Evolutionary conservation across 805 yeast genomes (phyloP), one percentile per base, ranked within the genome.

Genomic region (Pichia nanzhaoensis): DNA sequence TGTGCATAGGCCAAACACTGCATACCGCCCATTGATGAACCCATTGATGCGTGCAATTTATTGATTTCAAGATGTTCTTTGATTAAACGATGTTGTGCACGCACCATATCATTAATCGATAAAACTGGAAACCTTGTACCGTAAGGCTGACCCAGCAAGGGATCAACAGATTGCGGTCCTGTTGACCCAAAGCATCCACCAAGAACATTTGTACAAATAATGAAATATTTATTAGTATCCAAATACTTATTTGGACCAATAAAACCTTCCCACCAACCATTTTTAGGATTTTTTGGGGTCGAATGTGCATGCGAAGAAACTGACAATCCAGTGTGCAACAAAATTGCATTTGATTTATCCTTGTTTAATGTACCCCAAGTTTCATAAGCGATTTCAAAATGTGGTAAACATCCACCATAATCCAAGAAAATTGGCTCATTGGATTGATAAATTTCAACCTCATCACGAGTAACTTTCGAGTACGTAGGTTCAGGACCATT

Each of bases 21-120:
- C 96, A 90, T 88, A n/a, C 96, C 97, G n/a, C 97, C 97, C 95
- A 90, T 86, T 0, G 95, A 86, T 2, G 95, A 82, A 5, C 97
- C 97, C 7, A 90, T 78, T 1, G 87, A 76, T 2, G 95, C 95
- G 61, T 78, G 77, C 21, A 90, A 65, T 59, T 77, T 82, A 1
- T 55, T 39, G 27, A 84, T 82, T 1, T 81, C 80, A 47, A 89
- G 77, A 38, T 74, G 78, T 38, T 80, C 74, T 22, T 64, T 67
- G 17, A 90, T 69, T 36, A 90, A 65, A 42, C 84, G 70, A 46
- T 85, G 73, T 66, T 90, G 97, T 0, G 95, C 95, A 43, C 96
- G 69, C 2, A 86, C 86, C 95, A 90, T 89, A 61, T 90, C 97
- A 55, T 82, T 84, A 24, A 90, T 75, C 0, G 95, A 82, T 10